Conservation (phyloP, 2,329 filamentous ascomycete species). For the Claviceps humidiphila region DNA sequence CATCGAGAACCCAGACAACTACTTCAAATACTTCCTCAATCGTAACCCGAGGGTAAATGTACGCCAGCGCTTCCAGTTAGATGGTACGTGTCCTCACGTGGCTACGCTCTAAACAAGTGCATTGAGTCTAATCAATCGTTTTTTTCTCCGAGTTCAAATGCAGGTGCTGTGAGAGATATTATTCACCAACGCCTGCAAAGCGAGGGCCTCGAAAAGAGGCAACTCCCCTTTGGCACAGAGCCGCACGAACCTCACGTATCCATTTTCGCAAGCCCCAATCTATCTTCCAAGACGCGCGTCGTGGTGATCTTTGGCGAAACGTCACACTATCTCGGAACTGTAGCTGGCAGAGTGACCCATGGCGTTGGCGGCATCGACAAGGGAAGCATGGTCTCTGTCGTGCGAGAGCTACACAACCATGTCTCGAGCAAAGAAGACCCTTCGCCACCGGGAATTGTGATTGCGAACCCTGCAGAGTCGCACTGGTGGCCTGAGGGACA, state of each 20-base stretch:
- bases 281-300: slow-evolving; percentile 28
- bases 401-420: slow-evolving; percentile 30
- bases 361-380: slow-evolving; percentile 51
- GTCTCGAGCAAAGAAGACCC: slow-evolving; percentile 19
- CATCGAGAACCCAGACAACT: slow-evolving; percentile 51
- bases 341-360: slow-evolving; percentile 55
- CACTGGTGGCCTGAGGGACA: slow-evolving; percentile 58
- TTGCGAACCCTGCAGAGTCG: slow-evolving; percentile 67
- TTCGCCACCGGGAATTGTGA: slow-evolving; percentile 45
- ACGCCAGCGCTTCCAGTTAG: slow-evolving; percentile 59
- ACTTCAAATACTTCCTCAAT: slow-evolving; percentile 63
- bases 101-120: too few species aligned
- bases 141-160: not conserved
- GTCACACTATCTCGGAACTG: slow-evolving; percentile 57
- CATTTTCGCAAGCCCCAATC: slow-evolving; percentile 36
- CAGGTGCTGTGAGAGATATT: slow-evolving; percentile 50
- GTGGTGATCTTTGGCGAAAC: slow-evolving; percentile 64
- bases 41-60: slow-evolving; percentile 68
- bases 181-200: slow-evolving; percentile 47
- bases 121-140: too few species aligned
- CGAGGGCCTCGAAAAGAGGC: slow-evolving; percentile 45
- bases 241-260: slow-evolving; percentile 46
- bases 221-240: slow-evolving; percentile 44
- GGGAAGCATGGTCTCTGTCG: slow-evolving; percentile 57
- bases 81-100: slow-evolving; percentile 34